Base-by-base conservation (phyloP, 306 rosid genomes). In the Hippophae gyantsensis region DNA sequence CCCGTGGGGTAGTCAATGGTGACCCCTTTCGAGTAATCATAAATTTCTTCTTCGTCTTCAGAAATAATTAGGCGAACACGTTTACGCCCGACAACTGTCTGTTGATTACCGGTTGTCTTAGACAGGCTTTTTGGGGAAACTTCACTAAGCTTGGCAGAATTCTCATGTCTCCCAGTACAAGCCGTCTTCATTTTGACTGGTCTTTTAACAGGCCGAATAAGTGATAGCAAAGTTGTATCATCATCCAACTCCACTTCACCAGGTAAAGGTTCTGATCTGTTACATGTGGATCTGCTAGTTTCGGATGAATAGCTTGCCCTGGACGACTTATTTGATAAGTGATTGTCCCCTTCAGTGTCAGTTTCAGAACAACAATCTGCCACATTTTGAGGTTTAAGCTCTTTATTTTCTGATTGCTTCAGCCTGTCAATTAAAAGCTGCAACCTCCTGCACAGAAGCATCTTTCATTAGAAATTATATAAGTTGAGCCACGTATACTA, bases 291-390 rank as follows among this genome's bases (percentile, higher is more conserved):
- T 61, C 71, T 70, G 62, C 68, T 74, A 11, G 57, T 64, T 69
- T 66, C 71, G 49, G 74, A 57, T 54, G 76, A 66, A 81, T 76
- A 74, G 63, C 75, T 67, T 45, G 67, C 72, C 63, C 77, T 80
- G 47, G 75, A 55, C 64, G 64, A 65, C 50, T 72, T 44, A 25
- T 73, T 79, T 64, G 84, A 85, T 12, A 57, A 63, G 65, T 48
- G 58, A 66, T 64, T 78, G 63, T 60, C 69, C 68, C 72, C 84
- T 76, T 87, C 92, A 25, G 87, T 70, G 69, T 78, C 92, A 72
- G 96, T 79, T 74, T 87, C 98, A 64, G 98, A 77, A 79, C 96
- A 92, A 60, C 64, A 74, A 69, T 81, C 86, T 50, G 76, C 59
- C 57, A 44, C 48, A 48, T 52, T 55, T 68, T 67, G 71, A 38